A percentile compares a stretch with the other conserved stretches of the same genome.
phyloP scores from a whole-genome alignment of 2,329 filamentous ascomycete genomes.

The Fusarium chuoi region DNA sequence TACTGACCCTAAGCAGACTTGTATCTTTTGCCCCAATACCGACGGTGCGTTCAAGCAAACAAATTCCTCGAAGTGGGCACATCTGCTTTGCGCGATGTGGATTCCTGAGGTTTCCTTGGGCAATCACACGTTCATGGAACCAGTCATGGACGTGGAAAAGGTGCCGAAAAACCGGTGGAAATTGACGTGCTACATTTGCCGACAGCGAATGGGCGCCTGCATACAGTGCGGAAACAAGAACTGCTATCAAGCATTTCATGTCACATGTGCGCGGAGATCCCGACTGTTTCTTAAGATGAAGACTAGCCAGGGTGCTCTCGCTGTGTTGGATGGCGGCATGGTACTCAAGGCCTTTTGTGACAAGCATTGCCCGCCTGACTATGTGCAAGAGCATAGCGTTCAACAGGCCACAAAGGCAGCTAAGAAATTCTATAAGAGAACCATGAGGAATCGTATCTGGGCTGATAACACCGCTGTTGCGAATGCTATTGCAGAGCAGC shows the following conservation, averaged over 20 bases:
- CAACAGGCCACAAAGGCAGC: constrained; percentile 83
- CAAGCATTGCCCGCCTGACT: constrained; percentile 91
- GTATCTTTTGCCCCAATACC: constrained; percentile 97
- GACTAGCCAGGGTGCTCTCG: constrained; percentile 81
- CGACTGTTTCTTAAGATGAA: constrained; percentile 97
- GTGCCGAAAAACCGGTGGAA: constrained; percentile 96
- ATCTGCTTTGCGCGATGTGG: constrained; percentile 97
- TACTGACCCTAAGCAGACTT: constrained; percentile 67
- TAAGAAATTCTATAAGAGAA: constrained; percentile 87
- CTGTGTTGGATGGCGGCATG: constrained; percentile 80
- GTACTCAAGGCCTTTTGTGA: constrained; percentile 95
- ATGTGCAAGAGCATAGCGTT: constrained; percentile 86
- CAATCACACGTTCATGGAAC: constrained; percentile 98
- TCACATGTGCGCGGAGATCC: constrained; percentile 91
- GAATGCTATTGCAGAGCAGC: constrained; percentile 79
- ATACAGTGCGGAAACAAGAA: constrained; percentile 98
- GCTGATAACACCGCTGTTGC: constrained; percentile 89
- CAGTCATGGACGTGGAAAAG: constrained; percentile 97
- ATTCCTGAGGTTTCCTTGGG: constrained; percentile 96
- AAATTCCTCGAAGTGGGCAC: constrained; percentile 94
- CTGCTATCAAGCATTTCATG: constrained; percentile 96
- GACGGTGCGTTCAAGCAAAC: constrained; percentile 99
- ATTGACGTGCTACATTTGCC: constrained; percentile 93
- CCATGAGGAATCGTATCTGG: constrained; percentile 91
- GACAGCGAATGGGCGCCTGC: constrained; percentile 96